Evolutionary conservation across 768 basidiomycete species (phyloP), one percentile per base, ranked within the genome.

Genomic region (Naganishia vaughanmartiniae): DNA sequence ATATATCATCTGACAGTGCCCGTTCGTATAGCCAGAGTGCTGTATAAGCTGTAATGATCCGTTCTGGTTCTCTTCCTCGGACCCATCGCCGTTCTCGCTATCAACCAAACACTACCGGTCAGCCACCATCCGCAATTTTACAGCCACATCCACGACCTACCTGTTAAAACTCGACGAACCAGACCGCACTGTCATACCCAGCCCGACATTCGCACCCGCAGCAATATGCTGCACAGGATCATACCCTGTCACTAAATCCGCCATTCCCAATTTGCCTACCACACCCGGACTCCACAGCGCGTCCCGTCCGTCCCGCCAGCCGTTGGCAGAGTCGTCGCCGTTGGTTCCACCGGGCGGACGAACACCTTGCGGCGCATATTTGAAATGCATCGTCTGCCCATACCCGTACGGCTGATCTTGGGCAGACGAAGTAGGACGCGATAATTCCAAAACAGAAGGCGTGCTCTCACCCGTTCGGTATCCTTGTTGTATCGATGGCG

Each of bases 161-260:
- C 57, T 58, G n/a, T 33, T 39, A 17, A 24, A 6, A 34, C 39
- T 58, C 57, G 57, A 33, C 30, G n/a, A 34, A 36, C 15, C 39
- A 5, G 57, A 51, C 1, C 48, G 48, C 21, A 51, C 24, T 7
- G 48, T 51, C 24, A 58, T 24, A 6, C 60, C 60, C 1, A 42
- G 24, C 24, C 60, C 60, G 11, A 63, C 9, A 30, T 45, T 63
- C n/a, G 60, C 60, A n/a, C 60, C 60, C 4, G 60, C 60, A 12
- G 60, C 60, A 26, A 63, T 63, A 28, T 63, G 60, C 28, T 63
- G 60, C 15, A 63, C 60, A n/a, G 60, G 60, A 45, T 63, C 60
- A 28, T 63, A 63, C 30, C 68, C 68, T 11, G 68, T 53, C 21
- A 69, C 68, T 6, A 69, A 24, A 30, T 69, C 57, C 21, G 46